Evolutionary conservation across 1,139 yeast species (phyloP), one percentile per base, ranked within the genome.

Genomic region (Candida sp.): DNA sequence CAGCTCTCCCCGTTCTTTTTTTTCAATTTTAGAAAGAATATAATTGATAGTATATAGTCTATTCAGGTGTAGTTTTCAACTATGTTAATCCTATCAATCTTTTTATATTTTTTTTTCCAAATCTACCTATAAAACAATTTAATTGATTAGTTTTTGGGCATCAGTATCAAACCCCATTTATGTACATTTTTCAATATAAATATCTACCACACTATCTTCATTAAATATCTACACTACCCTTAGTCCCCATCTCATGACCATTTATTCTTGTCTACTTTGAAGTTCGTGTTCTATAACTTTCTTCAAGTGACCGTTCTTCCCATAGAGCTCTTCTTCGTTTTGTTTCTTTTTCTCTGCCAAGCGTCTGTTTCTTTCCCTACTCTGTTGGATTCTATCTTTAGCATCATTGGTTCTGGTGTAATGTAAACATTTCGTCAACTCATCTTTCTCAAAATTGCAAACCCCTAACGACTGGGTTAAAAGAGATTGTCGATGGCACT

Each of bases 361-460:
- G 44, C 63, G 66, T 60, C 77, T 77, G 43, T 81, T 78, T 60
- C 77, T 81, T 48, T 77, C 81, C 44, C 79, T 74, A 41, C 84
- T 79, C 53, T 70, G 68, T 42, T 75, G 59, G 44, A 87, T 81
- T 56, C 87, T 78, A 29, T 75, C 79, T 44, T 81, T 79, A 45
- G 89, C 84, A 45, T 83, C 84, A 38, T 77, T 81, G 30, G 82
- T 61, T 60, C 97, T 77, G 12, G 95, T 87, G 46, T 79, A 80
- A 57, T 89, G 95, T 35, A 93, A 73, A 64, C 99, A 93, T 58
- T 80, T 71, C 38, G 85, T 66, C 41, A 93, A 73, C 46, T 87
- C 91, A 49, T 87, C 88, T 58, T 90, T 90, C 55, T 86, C 85
- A 48, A 83, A 83, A 63, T 89, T 89, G 66, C 99, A 93, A 51